phyloP scores from a whole-genome alignment of 257 asterid species.

The Rhazya stricta region DNA sequence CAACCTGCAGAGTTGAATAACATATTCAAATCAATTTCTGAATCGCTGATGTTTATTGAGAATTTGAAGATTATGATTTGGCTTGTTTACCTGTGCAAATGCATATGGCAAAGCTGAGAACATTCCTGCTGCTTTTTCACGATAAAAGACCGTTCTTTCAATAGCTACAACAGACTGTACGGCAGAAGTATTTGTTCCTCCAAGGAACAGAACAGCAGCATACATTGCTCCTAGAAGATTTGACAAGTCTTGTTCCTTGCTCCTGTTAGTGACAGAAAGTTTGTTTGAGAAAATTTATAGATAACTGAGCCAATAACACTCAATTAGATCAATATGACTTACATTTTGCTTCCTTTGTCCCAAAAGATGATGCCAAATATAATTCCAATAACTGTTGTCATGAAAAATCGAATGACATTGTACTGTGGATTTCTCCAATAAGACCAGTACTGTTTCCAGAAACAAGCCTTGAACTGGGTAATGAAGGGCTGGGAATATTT shows the following conservation, averaged over 20 bases:
- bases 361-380: conserved; percentile 60
- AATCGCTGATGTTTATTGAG: neutral
- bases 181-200: conserved; percentile 61
- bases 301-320: neutral
- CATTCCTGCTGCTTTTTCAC: conserved; percentile 70
- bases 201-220: conserved; percentile 62
- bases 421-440: conserved; percentile 74
- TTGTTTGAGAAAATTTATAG: neutral
- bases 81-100: conserved; percentile 54
- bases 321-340: conserved; percentile 19
- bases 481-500: conserved; percentile 57
- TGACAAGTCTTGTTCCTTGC: conserved; percentile 51
- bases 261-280: conserved; percentile 25
- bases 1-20: conserved; percentile 30
- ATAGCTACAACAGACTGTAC: conserved; percentile 68
- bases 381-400: conserved; percentile 57
- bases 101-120: conserved; percentile 64
- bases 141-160: conserved; percentile 59
- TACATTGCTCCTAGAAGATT: conserved; percentile 69
- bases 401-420: conserved; percentile 54
- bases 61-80: neutral
- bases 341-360: conserved; percentile 60
- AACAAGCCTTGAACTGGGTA: conserved; percentile 47
- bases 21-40: neutral
- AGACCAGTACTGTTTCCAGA: conserved; percentile 69